These are phyloP conservation scores for Graphilbum sp. DNA, from an alignment of 2,329 filamentous ascomycete genomes.

Conservation along the genomic window DNA sequence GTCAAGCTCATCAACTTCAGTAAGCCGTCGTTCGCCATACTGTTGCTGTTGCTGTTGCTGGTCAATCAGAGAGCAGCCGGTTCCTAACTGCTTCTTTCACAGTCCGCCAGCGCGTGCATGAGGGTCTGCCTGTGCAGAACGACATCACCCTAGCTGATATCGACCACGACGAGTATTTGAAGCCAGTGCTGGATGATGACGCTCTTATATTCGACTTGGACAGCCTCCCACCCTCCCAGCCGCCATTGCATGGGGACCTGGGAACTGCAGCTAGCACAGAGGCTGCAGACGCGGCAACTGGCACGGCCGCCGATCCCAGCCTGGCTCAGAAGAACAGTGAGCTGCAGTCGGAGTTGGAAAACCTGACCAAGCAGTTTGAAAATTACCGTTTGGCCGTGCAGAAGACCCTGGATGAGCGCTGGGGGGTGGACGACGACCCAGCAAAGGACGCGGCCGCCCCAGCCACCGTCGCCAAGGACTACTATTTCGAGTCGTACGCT, in stretches of 20 bases:
- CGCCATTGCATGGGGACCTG: conserved; percentile 17
- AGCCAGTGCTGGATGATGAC: conserved; percentile 77
- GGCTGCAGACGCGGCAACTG: background rate
- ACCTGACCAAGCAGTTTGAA: conserved; percentile 42
- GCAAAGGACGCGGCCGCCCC: conserved; percentile 12
- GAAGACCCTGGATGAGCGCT: conserved; percentile 48
- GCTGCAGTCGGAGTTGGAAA: conserved; percentile 44
- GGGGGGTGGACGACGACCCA: conserved; percentile 37
- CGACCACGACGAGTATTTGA: conserved; percentile 64
- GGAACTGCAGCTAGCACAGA: background rate
- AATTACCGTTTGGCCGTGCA: conserved; percentile 50
- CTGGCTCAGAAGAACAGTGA: conserved; percentile 33
- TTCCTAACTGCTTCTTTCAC: background rate
- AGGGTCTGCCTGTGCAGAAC: conserved; percentile 30
- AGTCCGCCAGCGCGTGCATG: conserved; percentile 32
- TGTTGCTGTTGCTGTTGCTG: background rate
- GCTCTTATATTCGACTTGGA: conserved; percentile 77
- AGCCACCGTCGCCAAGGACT: conserved; percentile 19
- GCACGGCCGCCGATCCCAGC: background rate
- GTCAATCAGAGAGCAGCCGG: too few relatives aligned
- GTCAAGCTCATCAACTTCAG: conserved; percentile 62
- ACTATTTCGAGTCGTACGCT: conserved; percentile 47
- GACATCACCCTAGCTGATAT: conserved; percentile 47
- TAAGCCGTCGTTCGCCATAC: conserved; percentile 12
- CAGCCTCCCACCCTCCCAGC: conserved; percentile 38